Base-by-base conservation (phyloP, 75 land plant species). In the Cupressus sempervirens region DNA sequence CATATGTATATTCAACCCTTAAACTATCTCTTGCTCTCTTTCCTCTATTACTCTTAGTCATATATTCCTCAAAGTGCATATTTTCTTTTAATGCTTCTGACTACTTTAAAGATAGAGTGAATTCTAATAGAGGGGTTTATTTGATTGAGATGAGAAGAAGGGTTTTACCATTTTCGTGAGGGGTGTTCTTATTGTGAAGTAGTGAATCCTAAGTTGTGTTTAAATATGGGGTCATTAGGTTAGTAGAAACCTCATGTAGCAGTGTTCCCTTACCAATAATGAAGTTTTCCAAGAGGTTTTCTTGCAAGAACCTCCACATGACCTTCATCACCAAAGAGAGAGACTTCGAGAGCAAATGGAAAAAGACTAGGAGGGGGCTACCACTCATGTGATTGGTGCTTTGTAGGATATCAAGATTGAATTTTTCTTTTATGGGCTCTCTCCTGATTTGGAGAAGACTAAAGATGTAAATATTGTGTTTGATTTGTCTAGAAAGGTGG, bases 281-380 rank as follows among this genome's bases (percentile, higher is more conserved):
- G 8, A 7, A 46, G 48, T 46, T 46, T 46, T 6, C 48, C 4
- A 46, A 46, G 48, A 46, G 48, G 48, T 7, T 46, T 46, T 6
- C 7, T 7, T 46, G 48, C 48, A 46, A 7, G 7, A 46, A 46
- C 48, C 48, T 46, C 48, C 48, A 46, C 4, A 7, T 46, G 86
- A 92, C 95, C n/a, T 54, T 95, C 70, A 91, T 91, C 74, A 87
- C 85, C 84, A 83, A 92, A 46, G 38, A 83, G 20, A 26, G 50
- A 83, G 38, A n/a, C n/a, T 43, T 40, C 84, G 88, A 0, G 82
- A 87, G 23, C 79, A 84, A 18, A 73, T 86, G 86, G 29, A 76
- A 54, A 50, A 84, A 23, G 32, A 76, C 7, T 48, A 72, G 48
- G 4, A 4, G 5, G 48, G 48, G 48, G 48, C 48, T 46, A 7